Conservation (phyloP, 306 rosid species). For the Malus domestica region ASM211411v1 NC_041796.1:29571001-29571500, state of each 20-base stretch:
- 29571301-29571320: neutral
- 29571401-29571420: conserved; percentile 64
- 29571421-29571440: conserved; percentile 70
- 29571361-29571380: conserved; percentile 93
- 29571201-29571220: neutral
- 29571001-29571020: no score
- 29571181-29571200: neutral
- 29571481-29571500: conserved; percentile 82
- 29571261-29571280: neutral
- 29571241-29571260: neutral
- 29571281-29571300: neutral
- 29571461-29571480: conserved; percentile 68
- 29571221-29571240: neutral
- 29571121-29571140: neutral
- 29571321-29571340: conserved; percentile 18
- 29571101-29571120: neutral
- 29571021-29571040: neutral
- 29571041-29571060: neutral
- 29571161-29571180: neutral
- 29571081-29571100: neutral
- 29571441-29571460: conserved; percentile 80
- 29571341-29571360: conserved; percentile 27
- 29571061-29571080: neutral
- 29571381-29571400: conserved; percentile 77
- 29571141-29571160: neutral